A percentile compares a stretch with the other conserved stretches of the same genome.
Evolutionary conservation across 495 filamentous ascomycete species (phyloP).

Genomic region (Apiosordaria backusii): DNA sequence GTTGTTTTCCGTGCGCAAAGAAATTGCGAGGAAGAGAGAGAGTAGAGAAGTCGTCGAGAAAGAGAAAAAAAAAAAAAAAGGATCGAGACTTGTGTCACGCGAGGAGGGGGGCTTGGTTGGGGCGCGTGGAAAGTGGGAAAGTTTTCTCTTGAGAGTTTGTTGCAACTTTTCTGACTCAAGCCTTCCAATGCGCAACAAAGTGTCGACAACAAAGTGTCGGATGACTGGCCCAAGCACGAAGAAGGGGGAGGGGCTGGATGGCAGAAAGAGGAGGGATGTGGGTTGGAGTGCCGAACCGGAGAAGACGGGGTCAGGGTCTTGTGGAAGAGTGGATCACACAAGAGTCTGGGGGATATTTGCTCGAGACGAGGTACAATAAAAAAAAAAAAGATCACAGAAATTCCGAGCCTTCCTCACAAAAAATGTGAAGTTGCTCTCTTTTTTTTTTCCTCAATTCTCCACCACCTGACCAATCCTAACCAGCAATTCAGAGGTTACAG

Average conservation of each 20-base stretch:
- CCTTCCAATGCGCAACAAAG: neutral
- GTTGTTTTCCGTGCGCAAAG: conserved; percentile 3
- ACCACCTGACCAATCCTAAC: conserved; percentile 22
- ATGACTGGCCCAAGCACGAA: neutral
- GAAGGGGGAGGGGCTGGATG: neutral
- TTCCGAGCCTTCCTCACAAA: neutral
- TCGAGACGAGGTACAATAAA: neutral
- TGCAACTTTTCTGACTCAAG: conserved; percentile 11
- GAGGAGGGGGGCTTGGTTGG: neutral
- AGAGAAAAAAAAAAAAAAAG: neutral
- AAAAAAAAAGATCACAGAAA: conserved; percentile 1
- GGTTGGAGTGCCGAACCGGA: neutral
- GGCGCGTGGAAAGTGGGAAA: neutral
- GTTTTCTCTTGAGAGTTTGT: too few relatives aligned
- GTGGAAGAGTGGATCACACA: conserved; percentile 13
- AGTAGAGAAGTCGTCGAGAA: neutral
- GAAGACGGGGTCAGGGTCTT: conserved; percentile 3
- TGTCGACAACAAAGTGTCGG: conserved; percentile 1
- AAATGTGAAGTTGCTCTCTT: neutral
- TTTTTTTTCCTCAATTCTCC: conserved; percentile 7
- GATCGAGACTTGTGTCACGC: neutral
- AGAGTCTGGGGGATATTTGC: neutral
- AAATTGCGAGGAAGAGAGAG: neutral
- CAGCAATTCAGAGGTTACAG: conserved; percentile 12
- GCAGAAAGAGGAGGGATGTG: neutral